These are phyloP conservation scores for Mucor lusitanicus DNA, from an alignment of 371 early-diverging fungal species.

Conservation along the genomic window DNA sequence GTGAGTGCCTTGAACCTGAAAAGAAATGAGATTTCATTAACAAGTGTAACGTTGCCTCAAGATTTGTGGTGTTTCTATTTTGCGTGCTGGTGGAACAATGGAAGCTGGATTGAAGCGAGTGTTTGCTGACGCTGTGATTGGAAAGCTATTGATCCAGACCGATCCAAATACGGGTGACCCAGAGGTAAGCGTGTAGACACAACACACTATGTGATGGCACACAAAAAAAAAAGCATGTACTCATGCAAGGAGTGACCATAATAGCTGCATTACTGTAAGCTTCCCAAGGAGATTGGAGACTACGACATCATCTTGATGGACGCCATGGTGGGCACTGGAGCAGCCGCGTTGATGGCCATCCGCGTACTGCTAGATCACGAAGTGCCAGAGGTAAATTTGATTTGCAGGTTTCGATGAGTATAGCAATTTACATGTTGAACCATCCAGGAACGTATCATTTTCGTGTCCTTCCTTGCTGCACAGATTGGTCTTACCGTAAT, in stretches of 20 bases:
- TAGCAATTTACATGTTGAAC: neutral
- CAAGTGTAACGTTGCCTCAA: constrained; percentile 9
- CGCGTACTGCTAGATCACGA: constrained; percentile 88
- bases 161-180: constrained; percentile 83
- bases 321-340: constrained; percentile 84
- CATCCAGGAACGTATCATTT: constrained; percentile 73
- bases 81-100: constrained; percentile 90
- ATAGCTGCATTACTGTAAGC: constrained; percentile 75
- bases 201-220: neutral
- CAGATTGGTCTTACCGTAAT: constrained; percentile 77
- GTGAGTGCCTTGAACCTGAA: constrained; percentile 20
- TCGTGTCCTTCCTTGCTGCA: constrained; percentile 78
- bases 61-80: constrained; percentile 83
- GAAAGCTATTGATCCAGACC: constrained; percentile 88
- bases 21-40: neutral
- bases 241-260: neutral
- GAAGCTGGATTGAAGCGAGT: constrained; percentile 83
- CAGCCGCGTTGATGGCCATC: constrained; percentile 92
- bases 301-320: constrained; percentile 75
- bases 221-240: neutral
- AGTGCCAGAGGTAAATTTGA: constrained; percentile 59
- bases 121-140: constrained; percentile 76
- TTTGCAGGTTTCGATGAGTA: neutral
- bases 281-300: constrained; percentile 65
- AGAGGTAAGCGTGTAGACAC: constrained; percentile 32